Base-by-base conservation (phyloP, 2,329 filamentous ascomycete genomes). In the Didymella segeticola region DNA sequence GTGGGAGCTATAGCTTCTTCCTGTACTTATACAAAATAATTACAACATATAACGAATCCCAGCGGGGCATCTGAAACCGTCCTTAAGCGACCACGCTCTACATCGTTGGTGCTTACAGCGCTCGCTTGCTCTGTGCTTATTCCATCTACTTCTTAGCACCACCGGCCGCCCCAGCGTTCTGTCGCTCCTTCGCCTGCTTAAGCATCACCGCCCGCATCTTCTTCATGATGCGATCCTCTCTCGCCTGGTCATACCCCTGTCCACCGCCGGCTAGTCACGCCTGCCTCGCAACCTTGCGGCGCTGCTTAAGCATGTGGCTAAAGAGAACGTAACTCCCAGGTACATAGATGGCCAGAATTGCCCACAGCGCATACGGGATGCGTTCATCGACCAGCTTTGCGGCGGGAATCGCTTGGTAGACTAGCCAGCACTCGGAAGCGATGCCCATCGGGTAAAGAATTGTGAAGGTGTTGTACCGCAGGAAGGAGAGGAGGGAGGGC, bases 381-480 rank as follows among this genome's bases (percentile, higher is more conserved):
- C 75, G 77, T 58, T 71, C 79, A 68, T 77, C 79, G 61, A 74
- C 79, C 61, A 78, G 73, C 60, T 66, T 78, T 42, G 86, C 86
- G 2, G 89, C 87, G 11, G 76, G 81, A 42, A 89, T 83, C 1
- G 90, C 87, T 51, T 82, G 80, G 71, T 86, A 91, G 46, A 98
- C 87, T 68, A 97, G 82, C 76, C 83, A 86, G 68, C 89, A 90
- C 82, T 99, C 95, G 33, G 84, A 81, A 8, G 38, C 26, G 70
- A 98, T 97, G 34, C 95, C 95, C 55, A 98, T 74, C 1, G 95
- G 95, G 77, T 99, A 99, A 19, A 99, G 84, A 30, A 97, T 79
- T 67, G 91, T 91, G 78, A 99, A 99, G 7, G 90, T 92, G 75
- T 96, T 96, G 77, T 97, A 86, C 52, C 79, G 80, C 75, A 96